Percentiles rank a stretch among this genome's conserved stretches.
phyloP scores from a whole-genome alignment of 2,329 filamentous ascomycete genomes.

The Ophiostoma ips region DNA sequence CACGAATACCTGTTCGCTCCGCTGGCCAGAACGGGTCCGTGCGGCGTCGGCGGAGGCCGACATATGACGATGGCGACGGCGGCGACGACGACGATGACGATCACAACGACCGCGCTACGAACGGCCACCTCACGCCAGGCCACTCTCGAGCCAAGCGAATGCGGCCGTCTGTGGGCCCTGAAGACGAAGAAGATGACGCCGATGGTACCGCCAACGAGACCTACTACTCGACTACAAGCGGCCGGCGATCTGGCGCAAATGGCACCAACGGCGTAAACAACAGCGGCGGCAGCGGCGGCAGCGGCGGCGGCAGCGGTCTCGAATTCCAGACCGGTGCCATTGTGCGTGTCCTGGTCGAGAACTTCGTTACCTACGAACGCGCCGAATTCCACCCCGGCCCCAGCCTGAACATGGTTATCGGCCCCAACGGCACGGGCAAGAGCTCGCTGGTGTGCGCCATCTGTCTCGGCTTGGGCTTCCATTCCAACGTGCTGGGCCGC shows the following conservation, averaged over 20 bases:
- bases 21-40: conserved; percentile 22
- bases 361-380: conserved; percentile 91
- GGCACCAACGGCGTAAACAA: conserved; percentile 1
- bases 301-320: conserved; percentile 7
- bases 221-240: conserved; percentile 13
- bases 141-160: conserved; percentile 22
- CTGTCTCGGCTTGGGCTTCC: conserved; percentile 79
- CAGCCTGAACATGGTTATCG: conserved; percentile 95
- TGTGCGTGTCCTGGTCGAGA: conserved; percentile 67
- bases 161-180: conserved; percentile 16
- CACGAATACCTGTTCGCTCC: conserved; percentile 26
- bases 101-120: not conserved
- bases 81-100: conserved; percentile 20
- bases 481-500: conserved; percentile 67
- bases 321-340: conserved; percentile 66
- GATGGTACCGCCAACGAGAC: conserved; percentile 11
- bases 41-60: conserved; percentile 29
- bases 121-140: conserved; percentile 16
- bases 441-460: conserved; percentile 96
- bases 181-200: conserved; percentile 8
- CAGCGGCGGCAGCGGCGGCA: not conserved
- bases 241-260: conserved; percentile 16
- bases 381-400: conserved; percentile 87
- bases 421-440: conserved; percentile 96
- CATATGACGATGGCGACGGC: conserved; percentile 24